Evolutionary conservation across 1,284 basidiomycete species (phyloP), one percentile per base, ranked within the genome.

Genomic region (Ceratobasidium sp.): DNA sequence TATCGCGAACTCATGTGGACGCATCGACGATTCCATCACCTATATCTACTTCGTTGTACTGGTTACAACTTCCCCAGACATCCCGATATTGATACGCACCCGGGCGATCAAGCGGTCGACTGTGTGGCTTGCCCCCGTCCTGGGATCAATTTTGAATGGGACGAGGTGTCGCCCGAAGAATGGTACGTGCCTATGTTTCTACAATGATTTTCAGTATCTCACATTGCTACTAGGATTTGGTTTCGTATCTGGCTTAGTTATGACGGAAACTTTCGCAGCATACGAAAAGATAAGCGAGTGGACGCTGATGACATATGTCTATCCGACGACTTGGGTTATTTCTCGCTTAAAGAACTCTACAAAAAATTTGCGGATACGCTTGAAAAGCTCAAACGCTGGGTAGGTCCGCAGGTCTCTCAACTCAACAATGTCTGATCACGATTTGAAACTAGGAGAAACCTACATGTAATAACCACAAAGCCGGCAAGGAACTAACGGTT

Each of bases 51-150:
- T 1, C 41, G n/a, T 45, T 44, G 41, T 41, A 62, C 36, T 11
- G 41, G 33, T 14, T 27, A 22, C 41, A n/a, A 15, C 8, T 56
- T 69, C 29, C 31, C 36, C 3, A 36, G 5, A 17, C 22, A 33
- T n/a, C 66, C 51, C 53, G 41, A 69, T 8, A 22, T 11, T 11
- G 53, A 57, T 19, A 53, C 31, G 22, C 27, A 64, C 31, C 62
- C 62, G 11, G 62, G 51, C 15, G 51, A 51, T 33, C 66, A 51
- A 31, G 66, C 66, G 9, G 22, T 71, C 19, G 53, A 56, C 24
- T 71, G 66, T 45, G 41, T 57, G 15, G 53, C 53, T n/a, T 59
- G 66, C 19, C 66, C 66, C 24, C 36, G 54, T n/a, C 66, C 54
- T 27, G 66, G 66, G 9, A 7, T 59, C 11, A 71, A 71, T 41